These are phyloP conservation scores for Corylus heterophylla DNA, from an alignment of 306 rosid species.

Conservation along the genomic window DNA sequence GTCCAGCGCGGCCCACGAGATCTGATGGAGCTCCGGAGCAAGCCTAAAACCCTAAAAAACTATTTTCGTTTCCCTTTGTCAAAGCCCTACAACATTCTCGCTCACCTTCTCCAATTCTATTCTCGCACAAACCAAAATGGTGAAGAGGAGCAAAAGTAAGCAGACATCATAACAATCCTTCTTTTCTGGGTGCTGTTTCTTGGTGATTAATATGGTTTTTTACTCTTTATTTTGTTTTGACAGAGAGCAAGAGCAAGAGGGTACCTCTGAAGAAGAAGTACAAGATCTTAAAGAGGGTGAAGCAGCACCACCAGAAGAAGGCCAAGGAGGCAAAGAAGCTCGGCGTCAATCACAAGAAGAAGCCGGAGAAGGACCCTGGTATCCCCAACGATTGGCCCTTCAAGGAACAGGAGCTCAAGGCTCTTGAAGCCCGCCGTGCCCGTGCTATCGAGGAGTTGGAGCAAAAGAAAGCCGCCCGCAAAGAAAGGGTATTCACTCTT, in stretches of 20 bases:
- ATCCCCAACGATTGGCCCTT: slow-evolving; percentile 98
- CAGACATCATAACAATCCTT: too few species aligned
- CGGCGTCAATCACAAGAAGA: slow-evolving; percentile 46
- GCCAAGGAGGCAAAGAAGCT: slow-evolving; percentile 95
- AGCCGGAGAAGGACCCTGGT: slow-evolving; percentile 96
- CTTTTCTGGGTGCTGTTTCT: too few species aligned
- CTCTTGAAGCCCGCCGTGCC: slow-evolving; percentile 81
- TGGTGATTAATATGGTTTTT: too few species aligned
- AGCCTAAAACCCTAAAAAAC: too few species aligned
- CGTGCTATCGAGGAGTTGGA: slow-evolving; percentile 70
- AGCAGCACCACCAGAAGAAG: slow-evolving; percentile 80
- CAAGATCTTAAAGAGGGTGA: slow-evolving; percentile 82
- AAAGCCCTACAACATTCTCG: too few species aligned
- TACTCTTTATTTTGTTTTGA: background rate
- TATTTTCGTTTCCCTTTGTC: too few species aligned
- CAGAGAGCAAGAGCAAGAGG: slow-evolving; percentile 99
- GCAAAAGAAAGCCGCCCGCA: slow-evolving; percentile 86
- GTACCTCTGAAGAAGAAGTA: slow-evolving; percentile 76
- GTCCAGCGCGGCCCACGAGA: too few species aligned
- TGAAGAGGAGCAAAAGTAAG: too few species aligned
- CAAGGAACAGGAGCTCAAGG: slow-evolving; percentile 93
- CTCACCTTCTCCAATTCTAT: too few species aligned
- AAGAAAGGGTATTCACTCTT: slow-evolving; percentile 70
- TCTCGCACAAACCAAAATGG: too few species aligned
- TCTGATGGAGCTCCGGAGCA: too few species aligned